Conservation (phyloP, 2,329 filamentous ascomycete species). For the Aspergillus spinulosporus region DNA sequence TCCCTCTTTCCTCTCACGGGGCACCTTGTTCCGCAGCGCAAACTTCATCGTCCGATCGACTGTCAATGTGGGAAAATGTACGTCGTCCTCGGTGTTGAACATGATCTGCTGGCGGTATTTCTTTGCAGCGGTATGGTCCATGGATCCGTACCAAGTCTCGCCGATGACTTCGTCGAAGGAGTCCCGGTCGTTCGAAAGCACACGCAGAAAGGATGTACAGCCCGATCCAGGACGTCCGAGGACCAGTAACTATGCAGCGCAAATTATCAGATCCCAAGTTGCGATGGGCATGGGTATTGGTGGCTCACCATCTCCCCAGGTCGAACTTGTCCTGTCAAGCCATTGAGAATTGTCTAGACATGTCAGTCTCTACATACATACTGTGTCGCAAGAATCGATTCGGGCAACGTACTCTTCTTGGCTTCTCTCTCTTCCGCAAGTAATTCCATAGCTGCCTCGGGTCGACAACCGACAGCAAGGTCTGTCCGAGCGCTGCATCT, state of each 20-base stretch:
- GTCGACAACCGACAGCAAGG: conserved; percentile 35
- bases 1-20: conserved; percentile 28
- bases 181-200: conserved; percentile 63
- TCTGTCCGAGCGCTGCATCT: conserved; percentile 38
- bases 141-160: conserved; percentile 53
- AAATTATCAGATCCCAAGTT: background rate
- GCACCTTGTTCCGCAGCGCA: conserved; percentile 57
- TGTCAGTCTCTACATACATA: too few relatives aligned
- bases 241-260: conserved; percentile 56
- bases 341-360: conserved; percentile 41
- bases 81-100: conserved; percentile 75
- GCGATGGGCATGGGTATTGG: too few relatives aligned
- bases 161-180: conserved; percentile 61
- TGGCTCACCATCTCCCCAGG: conserved; percentile 46
- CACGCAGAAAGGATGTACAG: conserved; percentile 69
- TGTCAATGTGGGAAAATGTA: conserved; percentile 72
- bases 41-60: conserved; percentile 73
- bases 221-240: conserved; percentile 67
- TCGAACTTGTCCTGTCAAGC: conserved; percentile 42
- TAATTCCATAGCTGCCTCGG: conserved; percentile 30
- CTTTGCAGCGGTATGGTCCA: conserved; percentile 49
- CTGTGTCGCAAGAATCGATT: background rate
- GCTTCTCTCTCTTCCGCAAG: conserved; percentile 21
- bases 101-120: conserved; percentile 51
- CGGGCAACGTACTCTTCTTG: conserved; percentile 31